Percentiles rank a stretch among this genome's conserved stretches.
These are phyloP conservation scores for Carex parvula DNA, from an alignment of 176 grass and related monocot genomes.

Conservation along the genomic window DNA sequence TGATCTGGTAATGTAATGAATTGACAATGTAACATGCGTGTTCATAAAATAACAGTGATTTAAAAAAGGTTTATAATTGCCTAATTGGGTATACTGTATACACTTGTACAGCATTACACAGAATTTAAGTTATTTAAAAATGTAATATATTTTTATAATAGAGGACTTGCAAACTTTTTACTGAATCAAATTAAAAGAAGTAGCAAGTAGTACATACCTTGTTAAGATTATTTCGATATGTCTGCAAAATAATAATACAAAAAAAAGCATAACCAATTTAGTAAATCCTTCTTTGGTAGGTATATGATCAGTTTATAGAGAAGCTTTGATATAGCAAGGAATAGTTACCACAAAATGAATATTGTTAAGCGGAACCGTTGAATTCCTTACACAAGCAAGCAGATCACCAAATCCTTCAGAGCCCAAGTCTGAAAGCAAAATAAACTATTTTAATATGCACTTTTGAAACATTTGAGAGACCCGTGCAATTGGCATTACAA, in stretches of 20 bases:
- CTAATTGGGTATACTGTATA: not conserved
- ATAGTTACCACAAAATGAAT: conserved; percentile 99
- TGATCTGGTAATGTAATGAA: conserved; percentile 53
- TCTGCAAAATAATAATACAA: conserved; percentile 55
- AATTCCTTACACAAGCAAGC: conserved; percentile 88
- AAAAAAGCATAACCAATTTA: conserved; percentile 28
- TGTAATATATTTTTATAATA: not conserved
- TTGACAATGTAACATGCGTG: not conserved
- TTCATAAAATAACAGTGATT: not conserved
- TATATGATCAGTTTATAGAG: conserved; percentile 19
- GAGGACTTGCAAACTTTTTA: not conserved
- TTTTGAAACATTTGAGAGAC: not conserved
- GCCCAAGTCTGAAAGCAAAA: conserved; percentile 66
- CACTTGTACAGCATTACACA: not conserved
- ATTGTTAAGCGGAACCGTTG: conserved; percentile 62
- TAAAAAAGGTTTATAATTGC: not conserved
- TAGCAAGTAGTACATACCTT: conserved; percentile 54
- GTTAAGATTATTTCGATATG: conserved; percentile 96
- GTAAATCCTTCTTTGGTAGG: conserved; percentile 7
- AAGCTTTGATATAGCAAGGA: conserved; percentile 17
- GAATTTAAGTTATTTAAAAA: not conserved
- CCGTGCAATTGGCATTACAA: not conserved
- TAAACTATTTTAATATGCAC: not conserved
- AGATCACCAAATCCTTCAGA: conserved; percentile 98
- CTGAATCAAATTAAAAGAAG: not conserved